Percentiles rank a stretch among this genome's conserved stretches.
Evolutionary conservation across 495 filamentous ascomycete genomes (phyloP).

Genomic region (Lichenothelia convexa): DNA sequence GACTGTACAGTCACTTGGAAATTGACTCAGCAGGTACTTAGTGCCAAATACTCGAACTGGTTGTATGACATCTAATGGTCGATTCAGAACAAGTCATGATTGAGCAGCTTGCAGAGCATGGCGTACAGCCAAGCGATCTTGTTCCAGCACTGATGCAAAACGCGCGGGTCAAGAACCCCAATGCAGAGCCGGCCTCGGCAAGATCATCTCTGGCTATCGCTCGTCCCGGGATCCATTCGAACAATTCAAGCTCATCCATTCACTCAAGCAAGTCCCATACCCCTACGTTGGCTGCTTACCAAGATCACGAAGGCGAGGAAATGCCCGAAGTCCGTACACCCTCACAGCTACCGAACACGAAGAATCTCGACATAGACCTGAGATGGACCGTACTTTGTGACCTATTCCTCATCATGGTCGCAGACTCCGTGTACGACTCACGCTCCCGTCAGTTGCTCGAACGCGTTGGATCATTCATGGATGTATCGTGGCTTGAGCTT

Average conservation of each 20-base stretch:
- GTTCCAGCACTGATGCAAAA: conserved; percentile 81
- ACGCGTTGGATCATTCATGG: conserved; percentile 57
- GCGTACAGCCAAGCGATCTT: conserved; percentile 66
- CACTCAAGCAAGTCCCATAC: not conserved
- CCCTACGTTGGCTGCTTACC: conserved; percentile 38
- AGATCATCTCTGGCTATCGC: too few species aligned
- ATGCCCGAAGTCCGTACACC: conserved; percentile 59
- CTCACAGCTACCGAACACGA: conserved; percentile 58
- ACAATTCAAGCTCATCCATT: not conserved
- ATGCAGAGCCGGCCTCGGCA: conserved; percentile 32
- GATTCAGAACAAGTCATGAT: conserved; percentile 90
- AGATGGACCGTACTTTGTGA: conserved; percentile 97
- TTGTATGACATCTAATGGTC: conserved; percentile 9
- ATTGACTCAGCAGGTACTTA: conserved; percentile 52
- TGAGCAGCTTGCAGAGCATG: conserved; percentile 85
- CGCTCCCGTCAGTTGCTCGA: conserved; percentile 77
- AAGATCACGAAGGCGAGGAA: conserved; percentile 48
- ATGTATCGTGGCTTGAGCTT: conserved; percentile 80
- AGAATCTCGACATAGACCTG: conserved; percentile 86
- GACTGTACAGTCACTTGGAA: conserved; percentile 90
- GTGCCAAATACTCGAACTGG: not conserved
- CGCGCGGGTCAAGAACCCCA: conserved; percentile 80
- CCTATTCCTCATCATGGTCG: conserved; percentile 81
- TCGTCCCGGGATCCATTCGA: not conserved
- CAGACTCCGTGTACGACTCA: conserved; percentile 87